phyloP scores from a whole-genome alignment of 2,329 filamentous ascomycete species.

The Pseudofabraea citricarpa region DNA sequence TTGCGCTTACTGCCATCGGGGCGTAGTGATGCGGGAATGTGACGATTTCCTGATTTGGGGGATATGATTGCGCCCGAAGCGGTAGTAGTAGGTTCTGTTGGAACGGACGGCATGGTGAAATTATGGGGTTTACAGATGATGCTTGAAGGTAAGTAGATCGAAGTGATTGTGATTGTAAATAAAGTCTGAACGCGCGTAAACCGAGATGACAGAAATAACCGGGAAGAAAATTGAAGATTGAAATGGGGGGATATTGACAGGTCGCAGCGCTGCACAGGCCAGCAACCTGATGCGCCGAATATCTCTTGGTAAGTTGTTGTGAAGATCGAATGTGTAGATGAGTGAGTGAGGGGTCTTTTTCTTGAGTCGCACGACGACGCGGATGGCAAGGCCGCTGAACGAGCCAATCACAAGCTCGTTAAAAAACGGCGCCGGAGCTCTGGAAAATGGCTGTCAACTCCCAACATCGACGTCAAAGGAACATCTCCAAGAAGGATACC shows the following conservation, averaged over 20 bases:
- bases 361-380: too few relatives aligned
- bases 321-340: too few relatives aligned
- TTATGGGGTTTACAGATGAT: too few relatives aligned
- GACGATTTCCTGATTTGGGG: conserved; percentile 59
- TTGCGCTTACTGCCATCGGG: conserved; percentile 88
- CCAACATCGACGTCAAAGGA: conserved; percentile 10
- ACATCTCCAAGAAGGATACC: too few relatives aligned
- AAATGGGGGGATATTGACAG: too few relatives aligned
- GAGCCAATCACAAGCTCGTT: conserved; percentile 12
- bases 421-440: conserved; percentile 5
- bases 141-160: not conserved
- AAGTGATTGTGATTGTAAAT: not conserved
- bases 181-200: too few relatives aligned
- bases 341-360: too few relatives aligned
- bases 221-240: too few relatives aligned
- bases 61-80: conserved; percentile 71
- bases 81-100: conserved; percentile 50
- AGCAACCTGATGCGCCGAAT: too few relatives aligned
- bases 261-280: too few relatives aligned
- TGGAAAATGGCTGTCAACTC: not conserved
- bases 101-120: conserved; percentile 34
- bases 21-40: conserved; percentile 83
- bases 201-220: too few relatives aligned
- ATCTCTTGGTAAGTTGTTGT: too few relatives aligned
- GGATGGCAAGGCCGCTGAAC: not conserved